phyloP scores from a whole-genome alignment of 148 eudicot genomes.

The Fagopyrum homotropicum region DNA sequence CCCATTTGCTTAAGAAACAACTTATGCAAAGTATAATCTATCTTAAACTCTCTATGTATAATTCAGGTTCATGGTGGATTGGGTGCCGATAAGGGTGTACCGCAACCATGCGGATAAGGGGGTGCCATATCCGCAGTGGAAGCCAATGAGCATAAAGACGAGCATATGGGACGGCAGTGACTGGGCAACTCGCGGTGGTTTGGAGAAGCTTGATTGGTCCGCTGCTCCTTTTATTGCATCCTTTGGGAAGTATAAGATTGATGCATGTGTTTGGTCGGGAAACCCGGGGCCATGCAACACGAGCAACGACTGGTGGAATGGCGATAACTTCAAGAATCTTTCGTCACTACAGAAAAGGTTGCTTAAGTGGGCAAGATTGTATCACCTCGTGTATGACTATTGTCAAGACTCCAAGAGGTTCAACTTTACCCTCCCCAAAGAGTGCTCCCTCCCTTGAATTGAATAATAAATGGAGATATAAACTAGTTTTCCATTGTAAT shows the following conservation, averaged over 20 bases:
- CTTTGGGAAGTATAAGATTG: conserved; percentile 50
- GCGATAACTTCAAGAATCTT: conserved; percentile 29
- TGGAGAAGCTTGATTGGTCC: conserved; percentile 71
- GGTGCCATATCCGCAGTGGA: conserved; percentile 50
- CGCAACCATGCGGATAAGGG: conserved; percentile 80
- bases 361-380: conserved; percentile 61
- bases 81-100: conserved; percentile 76
- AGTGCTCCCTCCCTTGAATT: conserved; percentile 73
- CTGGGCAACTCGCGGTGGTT: conserved; percentile 89
- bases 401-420: conserved; percentile 68
- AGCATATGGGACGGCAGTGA: conserved; percentile 71
- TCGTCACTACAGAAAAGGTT: conserved; percentile 53
- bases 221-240: conserved; percentile 57
- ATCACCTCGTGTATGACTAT: conserved; percentile 74
- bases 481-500: no score
- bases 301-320: conserved; percentile 71
- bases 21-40: no score
- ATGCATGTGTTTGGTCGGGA: conserved; percentile 79
- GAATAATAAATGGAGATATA: not conserved
- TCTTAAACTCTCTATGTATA: not conserved
- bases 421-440: conserved; percentile 50
- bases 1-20: no score
- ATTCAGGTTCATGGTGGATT: conserved; percentile 78
- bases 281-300: conserved; percentile 39
- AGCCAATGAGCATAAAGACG: conserved; percentile 61